phyloP scores from a whole-genome alignment of 768 basidiomycete genomes.

The Lepiota brunneoincarnata region DNA sequence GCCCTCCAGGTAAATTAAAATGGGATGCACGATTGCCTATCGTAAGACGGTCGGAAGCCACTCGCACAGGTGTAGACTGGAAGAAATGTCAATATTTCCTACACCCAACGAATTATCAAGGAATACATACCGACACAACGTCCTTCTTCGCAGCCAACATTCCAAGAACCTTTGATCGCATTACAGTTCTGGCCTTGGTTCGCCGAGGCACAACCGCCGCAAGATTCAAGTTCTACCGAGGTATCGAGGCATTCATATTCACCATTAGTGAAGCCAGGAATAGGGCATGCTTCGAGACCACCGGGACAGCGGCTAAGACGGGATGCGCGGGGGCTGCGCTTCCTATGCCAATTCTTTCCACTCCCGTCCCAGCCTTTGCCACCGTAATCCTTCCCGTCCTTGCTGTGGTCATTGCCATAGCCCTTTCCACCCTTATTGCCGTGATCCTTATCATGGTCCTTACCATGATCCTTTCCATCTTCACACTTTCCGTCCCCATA shows the following conservation, averaged over 20 bases:
- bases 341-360: neutral
- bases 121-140: slow-evolving; percentile 47
- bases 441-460: slow-evolving; percentile 4
- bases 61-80: slow-evolving; percentile 50
- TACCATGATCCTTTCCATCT: slow-evolving; percentile 13
- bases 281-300: slow-evolving; percentile 55
- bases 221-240: slow-evolving; percentile 59
- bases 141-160: slow-evolving; percentile 64
- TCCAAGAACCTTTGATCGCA: slow-evolving; percentile 59
- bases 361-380: neutral
- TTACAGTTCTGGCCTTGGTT: slow-evolving; percentile 72
- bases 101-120: neutral
- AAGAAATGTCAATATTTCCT: neutral
- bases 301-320: slow-evolving; percentile 45
- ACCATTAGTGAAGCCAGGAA: slow-evolving; percentile 34
- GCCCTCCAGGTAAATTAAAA: slow-evolving; percentile 23
- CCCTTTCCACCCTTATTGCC: neutral
- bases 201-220: slow-evolving; percentile 71
- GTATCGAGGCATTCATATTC: slow-evolving; percentile 69
- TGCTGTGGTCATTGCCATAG: slow-evolving; percentile 11
- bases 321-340: slow-evolving; percentile 9
- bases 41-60: slow-evolving; percentile 41
- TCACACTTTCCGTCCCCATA: neutral
- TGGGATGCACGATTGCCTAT: slow-evolving; percentile 41
- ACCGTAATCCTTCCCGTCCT: slow-evolving; percentile 2